Evolutionary conservation across 768 basidiomycete genomes (phyloP).

Genomic region (Pulveroboletus sp.): DNA sequence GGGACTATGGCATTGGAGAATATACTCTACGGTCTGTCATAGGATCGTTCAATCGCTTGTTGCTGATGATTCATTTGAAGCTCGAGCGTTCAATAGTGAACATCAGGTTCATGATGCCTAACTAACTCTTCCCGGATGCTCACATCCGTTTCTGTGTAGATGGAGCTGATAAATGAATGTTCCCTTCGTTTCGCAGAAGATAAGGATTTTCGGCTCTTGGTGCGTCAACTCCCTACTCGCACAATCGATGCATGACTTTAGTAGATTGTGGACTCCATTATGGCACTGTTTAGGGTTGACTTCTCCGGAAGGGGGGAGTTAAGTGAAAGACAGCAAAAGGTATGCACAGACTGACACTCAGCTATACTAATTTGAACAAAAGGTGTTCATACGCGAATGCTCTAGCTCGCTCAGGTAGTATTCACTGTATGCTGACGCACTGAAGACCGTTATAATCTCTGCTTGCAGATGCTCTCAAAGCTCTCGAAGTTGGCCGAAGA

Average conservation of each 20-base stretch:
- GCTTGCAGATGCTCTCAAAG: constrained; percentile 79
- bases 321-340: constrained; percentile 92
- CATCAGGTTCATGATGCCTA: constrained; percentile 62
- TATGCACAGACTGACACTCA: constrained; percentile 24
- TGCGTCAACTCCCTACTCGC: constrained; percentile 23
- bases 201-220: constrained; percentile 75
- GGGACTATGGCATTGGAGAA: constrained; percentile 85
- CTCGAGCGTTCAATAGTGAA: constrained; percentile 89
- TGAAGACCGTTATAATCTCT: neutral
- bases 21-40: constrained; percentile 72
- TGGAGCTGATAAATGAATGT: constrained; percentile 90
- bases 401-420: constrained; percentile 79
- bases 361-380: neutral
- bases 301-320: constrained; percentile 92
- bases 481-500: constrained; percentile 91
- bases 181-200: constrained; percentile 88
- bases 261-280: constrained; percentile 93
- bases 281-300: constrained; percentile 95
- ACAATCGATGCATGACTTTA: constrained; percentile 7
- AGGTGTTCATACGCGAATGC: constrained; percentile 8
- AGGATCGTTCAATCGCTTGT: neutral
- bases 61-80: constrained; percentile 38
- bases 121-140: constrained; percentile 1
- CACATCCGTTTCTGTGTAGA: constrained; percentile 43
- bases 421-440: neutral